A percentile compares a stretch with the other conserved stretches of the same genome.
These are phyloP conservation scores for Kluyveromyces sp. DNA, from an alignment of 1,139 yeast species.

Conservation along the genomic window DNA sequence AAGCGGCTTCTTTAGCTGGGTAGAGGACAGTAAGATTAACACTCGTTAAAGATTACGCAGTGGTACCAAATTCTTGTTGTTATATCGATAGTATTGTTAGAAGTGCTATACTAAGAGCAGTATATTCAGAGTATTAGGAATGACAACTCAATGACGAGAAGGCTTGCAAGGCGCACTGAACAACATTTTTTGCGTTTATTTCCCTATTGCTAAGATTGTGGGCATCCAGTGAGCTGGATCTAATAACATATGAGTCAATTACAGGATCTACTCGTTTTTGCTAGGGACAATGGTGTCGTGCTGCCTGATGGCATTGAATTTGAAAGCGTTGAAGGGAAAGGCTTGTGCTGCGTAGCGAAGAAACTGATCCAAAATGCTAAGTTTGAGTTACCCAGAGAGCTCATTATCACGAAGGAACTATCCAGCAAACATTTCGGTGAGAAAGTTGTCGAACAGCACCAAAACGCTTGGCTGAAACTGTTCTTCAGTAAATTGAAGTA, in stretches of 20 bases:
- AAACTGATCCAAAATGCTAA: conserved; percentile 9
- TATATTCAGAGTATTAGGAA: too few species aligned
- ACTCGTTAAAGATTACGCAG: too few species aligned
- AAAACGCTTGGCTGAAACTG: conserved; percentile 41
- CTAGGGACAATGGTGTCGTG: conserved; percentile 40
- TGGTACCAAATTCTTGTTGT: too few species aligned
- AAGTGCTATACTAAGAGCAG: too few species aligned
- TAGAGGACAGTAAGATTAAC: too few species aligned
- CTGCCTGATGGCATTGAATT: conserved; percentile 34
- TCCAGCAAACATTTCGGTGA: conserved; percentile 38
- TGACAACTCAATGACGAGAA: too few species aligned
- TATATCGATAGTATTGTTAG: too few species aligned
- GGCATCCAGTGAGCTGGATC: background rate
- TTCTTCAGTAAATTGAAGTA: conserved; percentile 41
- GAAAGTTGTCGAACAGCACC: conserved; percentile 14
- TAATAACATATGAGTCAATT: conserved; percentile 8
- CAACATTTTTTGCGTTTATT: too few species aligned
- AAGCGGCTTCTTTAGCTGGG: too few species aligned
- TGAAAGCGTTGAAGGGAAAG: conserved; percentile 25
- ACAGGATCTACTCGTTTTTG: conserved; percentile 42
- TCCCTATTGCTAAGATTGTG: too few species aligned
- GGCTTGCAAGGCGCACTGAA: too few species aligned
- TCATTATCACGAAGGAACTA: conserved; percentile 37
- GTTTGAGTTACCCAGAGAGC: conserved; percentile 37
- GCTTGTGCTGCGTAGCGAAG: conserved; percentile 38